Conservation (phyloP, 768 basidiomycete species). For the Tephrocybe sp. region DNA sequence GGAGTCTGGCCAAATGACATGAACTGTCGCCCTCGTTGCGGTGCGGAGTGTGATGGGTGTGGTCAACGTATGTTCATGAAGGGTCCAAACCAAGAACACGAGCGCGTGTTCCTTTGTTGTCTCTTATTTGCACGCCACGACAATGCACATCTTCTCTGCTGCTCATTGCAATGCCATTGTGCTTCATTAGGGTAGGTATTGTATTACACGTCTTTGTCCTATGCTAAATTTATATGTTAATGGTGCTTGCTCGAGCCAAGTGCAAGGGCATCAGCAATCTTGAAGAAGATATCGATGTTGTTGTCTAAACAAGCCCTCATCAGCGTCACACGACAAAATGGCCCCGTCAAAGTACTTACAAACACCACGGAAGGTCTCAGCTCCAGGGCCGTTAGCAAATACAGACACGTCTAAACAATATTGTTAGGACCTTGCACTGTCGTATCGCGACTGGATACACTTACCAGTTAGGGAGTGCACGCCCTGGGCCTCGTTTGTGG, state of each 20-base stretch:
- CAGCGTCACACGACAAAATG: neutral
- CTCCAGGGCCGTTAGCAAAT: constrained; percentile 43
- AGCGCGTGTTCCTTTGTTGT: constrained; percentile 20
- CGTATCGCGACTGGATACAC: neutral
- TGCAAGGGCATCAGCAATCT: constrained; percentile 19
- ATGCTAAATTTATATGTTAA: neutral
- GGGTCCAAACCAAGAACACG: constrained; percentile 2
- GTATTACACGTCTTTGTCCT: neutral
- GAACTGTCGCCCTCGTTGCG: constrained; percentile 31
- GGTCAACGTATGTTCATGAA: constrained; percentile 7
- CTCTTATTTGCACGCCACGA: constrained; percentile 20
- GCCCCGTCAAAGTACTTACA: constrained; percentile 28
- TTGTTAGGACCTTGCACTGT: neutral
- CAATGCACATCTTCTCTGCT: neutral
- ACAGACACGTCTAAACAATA: constrained; percentile 37
- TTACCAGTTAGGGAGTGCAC: constrained; percentile 41
- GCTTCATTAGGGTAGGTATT: neutral
- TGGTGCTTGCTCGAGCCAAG: constrained; percentile 13
- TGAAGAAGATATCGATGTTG: constrained; percentile 36
- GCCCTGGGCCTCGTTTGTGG: constrained; percentile 33
- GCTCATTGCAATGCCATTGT: neutral
- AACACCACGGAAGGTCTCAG: constrained; percentile 41
- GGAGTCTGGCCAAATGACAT: constrained; percentile 90
- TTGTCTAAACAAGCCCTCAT: constrained; percentile 30
- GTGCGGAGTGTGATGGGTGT: constrained; percentile 6